Evolutionary conservation across 805 yeast species (phyloP), one percentile per base, ranked within the genome.

Genomic region (Monosporozyma yasuniensis): DNA sequence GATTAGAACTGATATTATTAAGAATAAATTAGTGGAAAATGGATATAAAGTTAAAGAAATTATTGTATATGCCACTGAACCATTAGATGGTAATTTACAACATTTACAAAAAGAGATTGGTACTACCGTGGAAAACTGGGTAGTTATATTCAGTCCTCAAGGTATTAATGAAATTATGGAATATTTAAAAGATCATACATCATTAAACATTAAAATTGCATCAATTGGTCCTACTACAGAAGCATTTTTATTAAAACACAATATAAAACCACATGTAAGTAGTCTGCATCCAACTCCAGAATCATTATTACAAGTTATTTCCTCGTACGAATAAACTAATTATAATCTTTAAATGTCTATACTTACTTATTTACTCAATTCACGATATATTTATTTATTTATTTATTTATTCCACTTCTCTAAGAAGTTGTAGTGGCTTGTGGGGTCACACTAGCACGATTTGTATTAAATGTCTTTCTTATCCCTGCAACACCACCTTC

Each of bases 141-240:
- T 89, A 4, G 84, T 90, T 0, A 84, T 91, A 52, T 91, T 90
- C 66, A 87, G 96, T 54, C 95, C 96, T 0, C 95, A 93, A 57
- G 96, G 96, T 0, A 83, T 95, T 0, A 77, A 75, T 27, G 71
- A 66, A 0, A 81, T 89, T 11, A 77, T 86, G 3, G 66, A 74
- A 9, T 72, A 73, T 52, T 50, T 79, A n/a, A 63, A 61, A 46
- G 9, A 34, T 3, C 42, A 38, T 10, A 11, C 47, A 0, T 44
- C 50, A 3, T 11, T 4, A 1, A 74, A 72, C 45, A 46, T 43
- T 5, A 28, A 43, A n/a, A 68, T 88, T 14, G 96, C 95, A 0
- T 81, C 90, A 3, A 91, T 91, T 51, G 98, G 98, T 0, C 97
- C 97, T 2, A 91, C 97, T 0, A 91, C 98, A 0, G 80, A 84